Evolutionary conservation across 805 yeast genomes (phyloP), one percentile per base, ranked within the genome.

Genomic region (Hanseniaspora nectarophila): DNA sequence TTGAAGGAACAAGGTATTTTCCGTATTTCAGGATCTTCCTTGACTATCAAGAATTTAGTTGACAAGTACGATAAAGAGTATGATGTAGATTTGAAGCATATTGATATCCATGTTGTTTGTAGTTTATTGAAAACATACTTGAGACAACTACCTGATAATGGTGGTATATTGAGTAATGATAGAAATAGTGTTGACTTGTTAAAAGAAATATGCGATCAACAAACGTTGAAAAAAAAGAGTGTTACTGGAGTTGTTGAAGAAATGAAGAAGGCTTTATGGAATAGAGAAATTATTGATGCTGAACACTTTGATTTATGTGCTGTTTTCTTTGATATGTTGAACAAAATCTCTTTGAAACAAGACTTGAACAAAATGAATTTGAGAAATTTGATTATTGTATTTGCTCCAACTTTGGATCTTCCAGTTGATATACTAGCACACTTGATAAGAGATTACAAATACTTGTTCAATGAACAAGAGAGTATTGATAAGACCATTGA

Each of bases 1-100:
- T 70, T 81, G n/a, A 76, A 76, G 56, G 92, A 86, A 64, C 95
- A 88, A 61, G 98, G 98, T 10, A 77, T 90, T 2, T 92, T 92
- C 70, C 73, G 98, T 56, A 70, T 88, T 54, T 85, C 89, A 66
- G 97, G 97, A 4, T 85, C 95, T 34, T 83, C 88, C 53, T 75
- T 87, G 1, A 73, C 82, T 49, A 86, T 85, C 37, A 77, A 81
- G 56, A 76, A 72, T 38, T 72, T 85, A 54, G 85, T 81, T 59
- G 85, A 77, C 44, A 71, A 68, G 44, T 90, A 84, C 69, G 85
- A 88, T 62, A 70, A 63, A 12, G 71, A 74, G 5, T 74, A 75
- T 54, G 96, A 89, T 63, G 70, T 85, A 43, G 24, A 63, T 65
- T 0, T 63, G 72, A 33, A 66, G 63, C 59, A 68, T 63, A 55